Evolutionary conservation across 1,139 yeast genomes (phyloP).

Genomic region (Taphrina pruni): DNA sequence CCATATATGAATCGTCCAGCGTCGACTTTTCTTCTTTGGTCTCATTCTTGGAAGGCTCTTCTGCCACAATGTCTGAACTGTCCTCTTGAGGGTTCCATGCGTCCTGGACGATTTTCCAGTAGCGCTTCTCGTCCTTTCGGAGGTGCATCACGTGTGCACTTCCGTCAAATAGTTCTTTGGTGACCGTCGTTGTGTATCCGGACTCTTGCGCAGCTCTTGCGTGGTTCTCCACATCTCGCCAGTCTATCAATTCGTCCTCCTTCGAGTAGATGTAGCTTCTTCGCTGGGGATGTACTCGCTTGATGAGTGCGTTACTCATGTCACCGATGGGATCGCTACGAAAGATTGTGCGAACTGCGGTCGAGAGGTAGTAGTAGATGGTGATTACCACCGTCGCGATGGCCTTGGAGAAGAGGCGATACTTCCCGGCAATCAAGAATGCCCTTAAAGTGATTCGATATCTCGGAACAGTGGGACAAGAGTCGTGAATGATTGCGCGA

Average conservation of each 20-base stretch:
- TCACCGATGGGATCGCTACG: conserved; percentile 8
- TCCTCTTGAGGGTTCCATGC: conserved; percentile 14
- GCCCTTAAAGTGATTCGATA: conserved; percentile 18
- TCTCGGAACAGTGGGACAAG: conserved; percentile 16
- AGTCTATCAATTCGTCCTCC: conserved; percentile 14
- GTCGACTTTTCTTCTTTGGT: not conserved
- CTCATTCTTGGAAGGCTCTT: not conserved
- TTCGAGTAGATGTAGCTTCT: conserved; percentile 20
- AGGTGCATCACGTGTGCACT: conserved; percentile 26
- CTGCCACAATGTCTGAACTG: not conserved
- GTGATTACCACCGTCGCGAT: conserved; percentile 28
- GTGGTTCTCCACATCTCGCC: conserved; percentile 17
- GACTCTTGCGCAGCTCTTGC: not conserved
- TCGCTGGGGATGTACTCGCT: conserved; percentile 2
- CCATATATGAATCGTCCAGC: not conserved
- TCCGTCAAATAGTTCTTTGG: conserved; percentile 5
- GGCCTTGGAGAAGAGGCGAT: conserved; percentile 19
- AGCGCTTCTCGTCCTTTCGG: conserved; percentile 19
- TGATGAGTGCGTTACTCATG: conserved; percentile 7
- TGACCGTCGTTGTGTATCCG: not conserved
- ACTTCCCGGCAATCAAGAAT: conserved; percentile 24
- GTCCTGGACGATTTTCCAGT: conserved; percentile 21
- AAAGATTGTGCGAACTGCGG: not conserved
- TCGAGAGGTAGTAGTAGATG: conserved; percentile 19
- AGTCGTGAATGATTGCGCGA: conserved; percentile 25